Conservation (phyloP, 352 stramenopile species). For the Blastocystis sp. region DNA sequence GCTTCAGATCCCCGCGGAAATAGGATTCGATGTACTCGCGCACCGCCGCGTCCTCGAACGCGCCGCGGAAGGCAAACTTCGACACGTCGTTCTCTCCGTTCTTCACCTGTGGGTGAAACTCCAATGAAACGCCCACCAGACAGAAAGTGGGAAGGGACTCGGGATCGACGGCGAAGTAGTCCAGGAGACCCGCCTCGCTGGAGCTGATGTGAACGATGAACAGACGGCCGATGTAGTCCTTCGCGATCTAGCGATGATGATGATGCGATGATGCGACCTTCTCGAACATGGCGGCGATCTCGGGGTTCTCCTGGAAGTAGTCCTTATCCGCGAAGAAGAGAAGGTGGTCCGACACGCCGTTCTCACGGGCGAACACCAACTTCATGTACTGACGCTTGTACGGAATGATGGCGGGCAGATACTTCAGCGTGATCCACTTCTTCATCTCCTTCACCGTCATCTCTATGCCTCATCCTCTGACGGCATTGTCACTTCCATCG, state of each 20-base stretch:
- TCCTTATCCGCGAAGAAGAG: constrained; percentile 22
- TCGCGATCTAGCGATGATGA: constrained; percentile 17
- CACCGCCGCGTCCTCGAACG: background rate
- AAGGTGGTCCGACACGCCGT: background rate
- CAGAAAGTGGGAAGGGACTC: background rate
- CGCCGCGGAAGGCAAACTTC: constrained; percentile 39
- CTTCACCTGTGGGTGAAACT: background rate
- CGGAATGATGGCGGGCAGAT: constrained; percentile 24
- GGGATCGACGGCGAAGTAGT: constrained; percentile 30
- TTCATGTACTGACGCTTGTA: constrained; percentile 33
- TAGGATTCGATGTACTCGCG: constrained; percentile 39
- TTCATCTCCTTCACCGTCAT: constrained; percentile 65
- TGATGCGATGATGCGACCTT: background rate
- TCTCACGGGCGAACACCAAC: constrained; percentile 42
- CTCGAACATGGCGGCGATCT: background rate
- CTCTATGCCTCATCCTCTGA: background rate
- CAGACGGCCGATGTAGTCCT: constrained; percentile 14
- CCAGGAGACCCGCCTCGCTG: constrained; percentile 14
- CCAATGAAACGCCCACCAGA: background rate
- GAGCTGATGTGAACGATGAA: constrained; percentile 39
- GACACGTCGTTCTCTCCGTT: constrained; percentile 24
- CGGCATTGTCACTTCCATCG: background rate
- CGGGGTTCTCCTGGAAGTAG: constrained; percentile 31
- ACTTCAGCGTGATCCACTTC: constrained; percentile 51
- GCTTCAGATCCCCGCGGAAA: constrained; percentile 36